Evolutionary conservation across 1,284 basidiomycete genomes (phyloP).

Genomic region (Cystobasidiaceae sp.): DNA sequence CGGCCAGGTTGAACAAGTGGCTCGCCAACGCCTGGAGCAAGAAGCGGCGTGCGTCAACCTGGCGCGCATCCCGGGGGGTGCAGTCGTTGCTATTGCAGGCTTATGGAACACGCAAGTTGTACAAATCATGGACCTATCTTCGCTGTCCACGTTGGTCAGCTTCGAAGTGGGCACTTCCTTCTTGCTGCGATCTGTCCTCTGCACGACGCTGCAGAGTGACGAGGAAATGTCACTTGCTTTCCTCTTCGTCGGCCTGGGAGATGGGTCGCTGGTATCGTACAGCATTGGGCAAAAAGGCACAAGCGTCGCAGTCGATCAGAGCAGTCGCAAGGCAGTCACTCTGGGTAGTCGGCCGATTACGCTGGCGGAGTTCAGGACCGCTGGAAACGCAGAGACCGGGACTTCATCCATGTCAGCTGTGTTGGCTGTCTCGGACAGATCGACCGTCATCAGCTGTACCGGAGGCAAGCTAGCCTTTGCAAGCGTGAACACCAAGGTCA

Average conservation of each 20-base stretch:
- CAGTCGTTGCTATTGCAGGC: conserved; percentile 56
- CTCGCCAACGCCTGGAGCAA: conserved; percentile 34
- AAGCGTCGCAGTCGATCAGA: conserved; percentile 43
- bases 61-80: conserved; percentile 34
- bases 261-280: conserved; percentile 70
- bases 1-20: neutral
- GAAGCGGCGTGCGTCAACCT: conserved; percentile 46
- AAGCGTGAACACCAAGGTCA: conserved; percentile 40
- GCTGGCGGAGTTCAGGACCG: conserved; percentile 49
- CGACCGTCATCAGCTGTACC: conserved; percentile 42
- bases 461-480: conserved; percentile 43
- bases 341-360: conserved; percentile 66
- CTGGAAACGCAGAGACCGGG: conserved; percentile 28
- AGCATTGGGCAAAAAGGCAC: conserved; percentile 43
- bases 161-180: conserved; percentile 52
- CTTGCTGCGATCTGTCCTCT: conserved; percentile 66
- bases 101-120: conserved; percentile 71
- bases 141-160: conserved; percentile 46
- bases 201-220: conserved; percentile 56
- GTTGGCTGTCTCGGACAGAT: conserved; percentile 43
- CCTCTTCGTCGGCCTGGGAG: conserved; percentile 69
- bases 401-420: conserved; percentile 33
- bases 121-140: conserved; percentile 56
- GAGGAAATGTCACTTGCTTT: conserved; percentile 40
- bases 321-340: conserved; percentile 54